A percentile compares a stretch with the other conserved stretches of the same genome.
Evolutionary conservation across 768 basidiomycete species (phyloP).

Genomic region (Nevesoporus exiguus): DNA sequence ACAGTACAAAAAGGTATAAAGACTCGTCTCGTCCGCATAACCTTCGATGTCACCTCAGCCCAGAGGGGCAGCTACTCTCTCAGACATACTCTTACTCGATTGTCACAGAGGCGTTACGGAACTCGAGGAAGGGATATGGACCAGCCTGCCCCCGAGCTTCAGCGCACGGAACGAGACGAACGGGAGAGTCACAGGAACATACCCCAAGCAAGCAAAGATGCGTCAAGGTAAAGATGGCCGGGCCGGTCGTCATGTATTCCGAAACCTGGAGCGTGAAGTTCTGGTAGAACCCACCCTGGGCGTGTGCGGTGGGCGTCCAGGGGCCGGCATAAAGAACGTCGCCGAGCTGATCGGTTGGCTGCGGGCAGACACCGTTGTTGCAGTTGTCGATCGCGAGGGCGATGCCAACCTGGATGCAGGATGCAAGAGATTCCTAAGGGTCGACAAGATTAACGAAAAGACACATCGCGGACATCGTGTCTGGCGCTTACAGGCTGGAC

Average conservation of each 20-base stretch:
- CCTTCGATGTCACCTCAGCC: neutral
- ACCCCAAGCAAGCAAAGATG: slow-evolving; percentile 32
- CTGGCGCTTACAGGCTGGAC: slow-evolving; percentile 19
- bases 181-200: neutral
- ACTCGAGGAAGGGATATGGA: slow-evolving; percentile 28
- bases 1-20: neutral
- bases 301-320: slow-evolving; percentile 22
- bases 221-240: slow-evolving; percentile 29
- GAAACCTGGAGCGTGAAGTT: slow-evolving; percentile 26
- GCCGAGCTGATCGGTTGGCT: slow-evolving; percentile 20
- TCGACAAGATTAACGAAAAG: neutral
- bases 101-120: slow-evolving; percentile 19
- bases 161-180: neutral
- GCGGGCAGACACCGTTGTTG: slow-evolving; percentile 21
- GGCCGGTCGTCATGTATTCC: slow-evolving; percentile 6
- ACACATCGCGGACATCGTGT: neutral
- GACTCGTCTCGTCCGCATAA: neutral
- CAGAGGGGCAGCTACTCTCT: neutral
- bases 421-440: slow-evolving; percentile 18
- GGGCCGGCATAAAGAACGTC: slow-evolving; percentile 29
- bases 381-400: slow-evolving; percentile 26
- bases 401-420: slow-evolving; percentile 29
- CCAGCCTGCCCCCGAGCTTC: slow-evolving; percentile 15
- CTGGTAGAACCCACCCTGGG: slow-evolving; percentile 24
- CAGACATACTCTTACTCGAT: neutral